phyloP scores from a whole-genome alignment of 2,329 filamentous ascomycete species.

The Cladobotryum protrusum region DNA sequence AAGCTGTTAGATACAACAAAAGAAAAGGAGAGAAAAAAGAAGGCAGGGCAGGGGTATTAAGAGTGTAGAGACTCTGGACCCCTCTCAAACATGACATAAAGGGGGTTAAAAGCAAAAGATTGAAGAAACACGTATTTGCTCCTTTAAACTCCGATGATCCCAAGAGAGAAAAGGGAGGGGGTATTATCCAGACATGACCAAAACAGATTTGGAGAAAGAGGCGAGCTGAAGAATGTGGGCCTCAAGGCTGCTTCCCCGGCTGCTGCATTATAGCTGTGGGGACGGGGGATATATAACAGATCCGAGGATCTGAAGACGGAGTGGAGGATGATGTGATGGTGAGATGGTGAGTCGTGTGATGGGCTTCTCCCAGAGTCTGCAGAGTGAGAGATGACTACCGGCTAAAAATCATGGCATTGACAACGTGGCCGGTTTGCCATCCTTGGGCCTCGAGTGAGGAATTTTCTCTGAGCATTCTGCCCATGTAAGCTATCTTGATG shows the following conservation, averaged over 20 bases:
- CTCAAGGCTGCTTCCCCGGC: too few relatives aligned
- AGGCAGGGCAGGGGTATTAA: neutral
- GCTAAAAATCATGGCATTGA: conserved; percentile 68
- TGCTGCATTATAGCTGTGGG: neutral
- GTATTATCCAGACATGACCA: conserved; percentile 23
- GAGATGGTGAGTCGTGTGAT: too few relatives aligned
- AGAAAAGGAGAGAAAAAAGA: too few relatives aligned
- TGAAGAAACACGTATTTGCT: neutral
- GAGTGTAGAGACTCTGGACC: too few relatives aligned
- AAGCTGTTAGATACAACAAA: neutral
- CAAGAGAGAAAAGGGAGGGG: conserved; percentile 13
- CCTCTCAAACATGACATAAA: too few relatives aligned
- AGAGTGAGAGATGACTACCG: conserved; percentile 23
- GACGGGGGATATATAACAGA: too few relatives aligned
- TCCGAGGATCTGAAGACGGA: too few relatives aligned
- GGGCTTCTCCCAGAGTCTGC: too few relatives aligned
- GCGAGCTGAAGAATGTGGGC: too few relatives aligned
- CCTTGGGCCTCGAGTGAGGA: conserved; percentile 61
- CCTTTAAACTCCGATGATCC: conserved; percentile 3
- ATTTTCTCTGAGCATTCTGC: conserved; percentile 68
- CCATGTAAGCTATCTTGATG: conserved; percentile 72
- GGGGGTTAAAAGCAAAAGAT: neutral
- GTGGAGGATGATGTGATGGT: neutral
- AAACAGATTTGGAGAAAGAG: neutral
- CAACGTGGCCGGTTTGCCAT: conserved; percentile 67